Evolutionary conservation across 305 asterid genomes (phyloP).

Genomic region (Solanum hybrid): DNA sequence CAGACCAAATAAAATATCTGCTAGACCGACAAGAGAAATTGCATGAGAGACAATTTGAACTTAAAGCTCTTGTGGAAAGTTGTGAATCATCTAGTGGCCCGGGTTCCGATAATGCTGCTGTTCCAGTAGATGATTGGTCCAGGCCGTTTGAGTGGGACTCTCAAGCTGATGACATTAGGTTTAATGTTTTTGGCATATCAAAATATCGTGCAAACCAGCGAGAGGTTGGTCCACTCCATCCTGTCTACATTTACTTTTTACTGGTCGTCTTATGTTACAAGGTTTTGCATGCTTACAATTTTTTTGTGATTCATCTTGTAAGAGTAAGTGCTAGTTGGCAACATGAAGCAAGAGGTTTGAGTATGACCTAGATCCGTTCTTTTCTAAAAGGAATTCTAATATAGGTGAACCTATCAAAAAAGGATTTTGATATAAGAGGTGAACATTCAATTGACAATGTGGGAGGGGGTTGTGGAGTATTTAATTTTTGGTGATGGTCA

Average conservation of each 20-base stretch:
- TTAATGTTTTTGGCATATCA: slow-evolving; percentile 80
- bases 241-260: slow-evolving; percentile 1
- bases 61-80: slow-evolving; percentile 60
- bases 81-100: slow-evolving; percentile 44
- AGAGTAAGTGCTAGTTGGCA: background rate
- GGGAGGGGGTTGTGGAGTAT: background rate
- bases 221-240: slow-evolving; percentile 45
- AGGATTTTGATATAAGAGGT: background rate
- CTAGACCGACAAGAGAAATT: slow-evolving; percentile 75
- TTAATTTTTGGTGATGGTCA: background rate
- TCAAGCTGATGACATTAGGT: slow-evolving; percentile 72
- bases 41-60: slow-evolving; percentile 64
- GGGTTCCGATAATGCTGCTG: slow-evolving; percentile 44
- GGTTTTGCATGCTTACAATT: background rate
- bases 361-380: background rate
- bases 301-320: background rate
- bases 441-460: background rate
- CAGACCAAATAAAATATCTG: slow-evolving; percentile 70
- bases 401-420: background rate
- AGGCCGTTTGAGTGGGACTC: slow-evolving; percentile 76
- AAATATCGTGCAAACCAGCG: slow-evolving; percentile 85
- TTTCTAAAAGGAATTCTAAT: background rate
- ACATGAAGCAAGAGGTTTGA: background rate
- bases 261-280: background rate
- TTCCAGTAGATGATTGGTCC: slow-evolving; percentile 61